Conservation (phyloP, 2,329 filamentous ascomycete species). For the Sclerotinia spermophila region DNA sequence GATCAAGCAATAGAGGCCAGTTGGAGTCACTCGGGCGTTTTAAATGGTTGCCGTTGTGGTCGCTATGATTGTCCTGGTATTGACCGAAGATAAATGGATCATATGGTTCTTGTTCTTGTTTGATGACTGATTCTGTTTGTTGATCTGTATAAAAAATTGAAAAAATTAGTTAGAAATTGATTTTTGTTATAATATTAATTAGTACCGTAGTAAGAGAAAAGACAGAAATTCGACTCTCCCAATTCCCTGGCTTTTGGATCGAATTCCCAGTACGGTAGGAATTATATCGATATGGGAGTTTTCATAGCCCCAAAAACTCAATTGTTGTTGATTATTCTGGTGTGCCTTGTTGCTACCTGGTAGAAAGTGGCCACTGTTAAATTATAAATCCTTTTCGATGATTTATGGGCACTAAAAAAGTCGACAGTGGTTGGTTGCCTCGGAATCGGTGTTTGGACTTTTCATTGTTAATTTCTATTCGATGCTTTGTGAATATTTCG, state of each 20-base stretch:
- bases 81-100: constrained; percentile 11
- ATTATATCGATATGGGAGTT: neutral
- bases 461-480: neutral
- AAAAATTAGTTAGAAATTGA: neutral
- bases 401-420: too few relatives aligned
- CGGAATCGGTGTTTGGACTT: neutral
- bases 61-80: neutral
- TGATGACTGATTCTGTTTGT: constrained; percentile 11
- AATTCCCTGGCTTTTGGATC: neutral
- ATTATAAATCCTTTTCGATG: neutral
- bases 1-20: neutral
- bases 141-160: neutral
- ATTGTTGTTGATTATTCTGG: neutral
- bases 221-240: neutral
- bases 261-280: neutral
- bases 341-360: neutral
- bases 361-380: neutral
- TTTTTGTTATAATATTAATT: neutral
- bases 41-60: neutral
- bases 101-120: constrained; percentile 15
- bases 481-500: neutral
- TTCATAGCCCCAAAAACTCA: neutral
- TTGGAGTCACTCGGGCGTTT: constrained; percentile 7
- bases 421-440: too few relatives aligned
- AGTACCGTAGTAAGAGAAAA: neutral